Percentiles rank a stretch among this genome's conserved stretches.
These are phyloP conservation scores for Candida chauliodis DNA, from an alignment of 805 yeast genomes.

Conservation along the genomic window DNA sequence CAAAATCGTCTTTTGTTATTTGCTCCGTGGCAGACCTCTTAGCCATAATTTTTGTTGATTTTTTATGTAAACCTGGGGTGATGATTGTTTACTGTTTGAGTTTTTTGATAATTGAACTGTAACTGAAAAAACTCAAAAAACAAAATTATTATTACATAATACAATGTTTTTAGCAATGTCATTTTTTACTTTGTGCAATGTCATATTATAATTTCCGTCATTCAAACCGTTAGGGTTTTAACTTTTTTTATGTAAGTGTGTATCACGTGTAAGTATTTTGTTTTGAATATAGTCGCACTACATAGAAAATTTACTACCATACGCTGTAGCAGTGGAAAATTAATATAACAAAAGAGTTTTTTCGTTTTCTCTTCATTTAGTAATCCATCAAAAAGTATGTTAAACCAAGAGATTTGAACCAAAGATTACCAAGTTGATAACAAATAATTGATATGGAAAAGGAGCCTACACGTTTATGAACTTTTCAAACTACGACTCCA, in stretches of 20 bases:
- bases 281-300: not conserved
- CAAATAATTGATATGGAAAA: not conserved
- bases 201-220: not conserved
- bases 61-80: too few relatives aligned
- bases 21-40: slow-evolving; percentile 70
- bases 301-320: not conserved
- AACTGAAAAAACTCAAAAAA: not conserved
- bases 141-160: not conserved
- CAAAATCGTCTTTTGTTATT: slow-evolving; percentile 49
- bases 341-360: not conserved
- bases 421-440: not conserved
- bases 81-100: too few relatives aligned
- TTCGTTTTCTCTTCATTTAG: slow-evolving; percentile 7
- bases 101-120: too few relatives aligned
- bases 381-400: slow-evolving; percentile 11
- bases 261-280: slow-evolving; percentile 1
- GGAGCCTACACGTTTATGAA: too few relatives aligned
- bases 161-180: not conserved
- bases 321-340: not conserved
- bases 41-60: slow-evolving; percentile 51
- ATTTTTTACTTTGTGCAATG: not conserved
- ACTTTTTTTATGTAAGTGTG: not conserved
- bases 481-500: too few relatives aligned
- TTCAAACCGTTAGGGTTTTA: not conserved
- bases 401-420: slow-evolving; percentile 7